Conservation (phyloP, 805 yeast genomes). For the Sugiyamaella valdiviana region DNA sequence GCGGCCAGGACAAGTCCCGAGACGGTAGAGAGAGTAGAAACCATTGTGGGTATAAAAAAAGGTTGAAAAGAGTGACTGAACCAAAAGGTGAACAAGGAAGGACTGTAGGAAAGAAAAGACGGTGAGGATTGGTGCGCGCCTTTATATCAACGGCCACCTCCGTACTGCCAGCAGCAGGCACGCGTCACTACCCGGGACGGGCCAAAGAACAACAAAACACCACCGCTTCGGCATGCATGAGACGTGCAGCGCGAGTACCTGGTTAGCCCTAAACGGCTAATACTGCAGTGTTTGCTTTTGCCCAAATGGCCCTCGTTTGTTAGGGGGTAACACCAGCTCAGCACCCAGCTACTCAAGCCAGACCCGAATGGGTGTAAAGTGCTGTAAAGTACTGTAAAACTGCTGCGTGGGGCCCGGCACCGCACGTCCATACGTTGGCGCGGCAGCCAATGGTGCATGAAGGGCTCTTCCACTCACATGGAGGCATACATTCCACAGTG, state of each 20-base stretch:
- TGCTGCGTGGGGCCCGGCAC: background rate
- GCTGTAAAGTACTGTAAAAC: too few species aligned
- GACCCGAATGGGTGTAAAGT: too few species aligned
- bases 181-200: too few species aligned
- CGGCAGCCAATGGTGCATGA: background rate
- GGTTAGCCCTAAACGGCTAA: background rate
- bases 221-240: background rate
- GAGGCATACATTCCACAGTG: too few species aligned
- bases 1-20: conserved; percentile 16
- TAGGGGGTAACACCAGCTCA: too few species aligned
- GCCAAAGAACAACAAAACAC: background rate
- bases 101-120: background rate
- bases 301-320: too few species aligned
- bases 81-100: background rate
- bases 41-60: conserved; percentile 4
- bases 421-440: background rate
- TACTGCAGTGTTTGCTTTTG: background rate
- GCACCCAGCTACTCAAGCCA: too few species aligned
- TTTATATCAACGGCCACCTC: too few species aligned
- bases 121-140: background rate
- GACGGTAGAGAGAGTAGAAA: conserved; percentile 14
- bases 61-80: background rate
- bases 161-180: too few species aligned
- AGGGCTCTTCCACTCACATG: too few species aligned
- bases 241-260: background rate